phyloP scores from a whole-genome alignment of 352 stramenopile species.

The Sclerospora graminicola region DNA sequence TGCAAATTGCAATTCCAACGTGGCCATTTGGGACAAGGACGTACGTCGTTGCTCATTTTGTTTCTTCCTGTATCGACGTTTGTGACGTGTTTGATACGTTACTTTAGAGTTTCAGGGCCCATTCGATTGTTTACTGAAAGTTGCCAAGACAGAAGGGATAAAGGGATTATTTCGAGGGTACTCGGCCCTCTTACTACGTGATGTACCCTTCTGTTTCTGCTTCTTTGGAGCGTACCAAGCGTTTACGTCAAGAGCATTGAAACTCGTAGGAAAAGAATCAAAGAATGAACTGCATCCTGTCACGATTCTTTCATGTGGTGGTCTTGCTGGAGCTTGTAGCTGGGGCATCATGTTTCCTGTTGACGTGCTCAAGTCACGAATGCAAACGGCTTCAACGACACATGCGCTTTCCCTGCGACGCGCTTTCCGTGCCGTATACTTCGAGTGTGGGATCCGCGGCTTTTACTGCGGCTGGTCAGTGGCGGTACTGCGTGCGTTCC shows the following conservation, averaged over 20 bases:
- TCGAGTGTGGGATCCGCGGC: too few species aligned
- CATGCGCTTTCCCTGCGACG: too few species aligned
- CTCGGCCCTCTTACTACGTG: slow-evolving; percentile 68
- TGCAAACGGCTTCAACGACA: slow-evolving; percentile 44
- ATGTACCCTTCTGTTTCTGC: slow-evolving; percentile 87
- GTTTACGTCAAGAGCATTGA: slow-evolving; percentile 43
- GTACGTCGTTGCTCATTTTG: slow-evolving; percentile 13
- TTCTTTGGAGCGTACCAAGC: slow-evolving; percentile 84
- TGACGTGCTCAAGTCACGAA: slow-evolving; percentile 77
- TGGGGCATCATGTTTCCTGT: slow-evolving; percentile 81
- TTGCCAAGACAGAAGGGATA: slow-evolving; percentile 50
- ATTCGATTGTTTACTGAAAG: slow-evolving; percentile 55
- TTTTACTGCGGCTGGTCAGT: too few species aligned
- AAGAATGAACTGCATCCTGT: slow-evolving; percentile 68
- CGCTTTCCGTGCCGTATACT: slow-evolving; percentile 34
- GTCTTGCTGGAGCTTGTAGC: too few species aligned
- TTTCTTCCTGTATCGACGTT: neutral
- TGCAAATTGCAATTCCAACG: slow-evolving; percentile 74
- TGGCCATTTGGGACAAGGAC: slow-evolving; percentile 46
- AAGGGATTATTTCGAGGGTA: slow-evolving; percentile 71
- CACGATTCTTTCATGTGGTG: slow-evolving; percentile 63
- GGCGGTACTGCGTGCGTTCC: too few species aligned
- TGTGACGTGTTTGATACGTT: neutral
- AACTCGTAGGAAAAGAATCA: slow-evolving; percentile 39
- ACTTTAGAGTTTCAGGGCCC: slow-evolving; percentile 36